These are phyloP conservation scores for Lomentospora prolificans DNA, from an alignment of 2,329 filamentous ascomycete species.

Conservation along the genomic window DNA sequence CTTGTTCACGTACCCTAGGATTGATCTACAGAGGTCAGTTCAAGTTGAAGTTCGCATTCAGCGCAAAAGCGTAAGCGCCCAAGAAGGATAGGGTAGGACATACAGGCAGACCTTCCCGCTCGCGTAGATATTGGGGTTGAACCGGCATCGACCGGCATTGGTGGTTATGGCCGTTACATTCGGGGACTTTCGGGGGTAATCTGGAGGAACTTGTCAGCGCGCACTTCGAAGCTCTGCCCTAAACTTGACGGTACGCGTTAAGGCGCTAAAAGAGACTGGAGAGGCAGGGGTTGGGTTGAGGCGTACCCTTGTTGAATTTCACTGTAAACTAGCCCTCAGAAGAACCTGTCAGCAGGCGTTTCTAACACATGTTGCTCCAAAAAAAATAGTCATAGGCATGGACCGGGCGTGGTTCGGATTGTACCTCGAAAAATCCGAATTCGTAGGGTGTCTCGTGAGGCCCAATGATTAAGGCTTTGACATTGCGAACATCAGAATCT, in stretches of 20 bases:
- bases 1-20: conserved; percentile 72
- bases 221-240: background rate
- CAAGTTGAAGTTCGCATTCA: conserved; percentile 1
- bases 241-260: too few species aligned
- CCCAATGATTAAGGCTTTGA: conserved; percentile 81
- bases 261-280: too few species aligned
- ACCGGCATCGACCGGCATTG: conserved; percentile 77
- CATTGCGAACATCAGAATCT: conserved; percentile 79
- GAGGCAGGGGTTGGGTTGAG: background rate
- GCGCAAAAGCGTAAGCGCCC: conserved; percentile 7
- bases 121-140: conserved; percentile 95
- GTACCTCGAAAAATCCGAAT: conserved; percentile 91
- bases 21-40: conserved; percentile 50
- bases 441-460: conserved; percentile 94
- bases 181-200: conserved; percentile 68
- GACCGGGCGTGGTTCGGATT: too few species aligned
- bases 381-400: too few species aligned
- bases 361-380: too few species aligned
- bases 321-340: conserved; percentile 54
- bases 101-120: conserved; percentile 86
- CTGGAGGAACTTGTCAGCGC: conserved; percentile 29
- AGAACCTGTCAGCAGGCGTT: too few species aligned
- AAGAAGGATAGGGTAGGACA: conserved; percentile 28
- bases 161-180: conserved; percentile 65
- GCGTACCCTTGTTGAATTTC: conserved; percentile 62